These are phyloP conservation scores for Podospora comata DNA, from an alignment of 495 filamentous ascomycete genomes.

Conservation along the genomic window DNA sequence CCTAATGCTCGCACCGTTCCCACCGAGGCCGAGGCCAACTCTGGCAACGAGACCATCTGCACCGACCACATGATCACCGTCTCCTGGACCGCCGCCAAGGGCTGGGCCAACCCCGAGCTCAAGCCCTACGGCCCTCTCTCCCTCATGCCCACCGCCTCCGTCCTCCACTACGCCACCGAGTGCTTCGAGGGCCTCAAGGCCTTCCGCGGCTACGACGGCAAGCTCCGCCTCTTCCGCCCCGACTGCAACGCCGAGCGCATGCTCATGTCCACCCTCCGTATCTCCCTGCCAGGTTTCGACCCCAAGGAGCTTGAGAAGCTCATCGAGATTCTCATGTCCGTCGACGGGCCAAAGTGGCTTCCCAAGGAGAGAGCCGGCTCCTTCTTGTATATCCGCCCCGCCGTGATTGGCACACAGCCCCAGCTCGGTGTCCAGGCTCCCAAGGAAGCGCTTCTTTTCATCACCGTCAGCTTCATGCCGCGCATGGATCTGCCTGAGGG, in stretches of 20 bases:
- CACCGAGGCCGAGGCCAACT: constrained; percentile 46
- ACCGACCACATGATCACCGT: constrained; percentile 90
- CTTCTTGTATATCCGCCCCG: constrained; percentile 78
- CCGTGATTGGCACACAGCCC: constrained; percentile 75
- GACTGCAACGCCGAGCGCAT: constrained; percentile 74
- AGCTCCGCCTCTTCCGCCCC: constrained; percentile 82
- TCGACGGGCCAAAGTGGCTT: constrained; percentile 76
- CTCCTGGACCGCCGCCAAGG: constrained; percentile 60
- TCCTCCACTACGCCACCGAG: constrained; percentile 86
- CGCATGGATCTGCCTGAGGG: constrained; percentile 50
- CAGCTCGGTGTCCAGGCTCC: constrained; percentile 80
- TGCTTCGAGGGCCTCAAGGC: constrained; percentile 91
- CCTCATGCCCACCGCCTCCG: constrained; percentile 80
- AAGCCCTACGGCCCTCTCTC: constrained; percentile 75
- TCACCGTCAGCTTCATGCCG: constrained; percentile 75
- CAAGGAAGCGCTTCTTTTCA: constrained; percentile 77
- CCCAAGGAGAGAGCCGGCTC: constrained; percentile 60
- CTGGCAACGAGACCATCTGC: constrained; percentile 56
- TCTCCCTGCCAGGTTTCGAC: constrained; percentile 74
- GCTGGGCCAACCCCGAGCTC: constrained; percentile 77
- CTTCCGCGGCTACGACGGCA: constrained; percentile 79
- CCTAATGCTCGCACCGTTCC: constrained; percentile 67
- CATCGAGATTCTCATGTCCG: constrained; percentile 64
- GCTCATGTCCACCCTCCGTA: constrained; percentile 64
- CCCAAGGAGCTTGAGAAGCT: constrained; percentile 69